A percentile compares a stretch with the other conserved stretches of the same genome.
phyloP scores from a whole-genome alignment of 495 filamentous ascomycete genomes.

The Aspergillus biplanus region DNA sequence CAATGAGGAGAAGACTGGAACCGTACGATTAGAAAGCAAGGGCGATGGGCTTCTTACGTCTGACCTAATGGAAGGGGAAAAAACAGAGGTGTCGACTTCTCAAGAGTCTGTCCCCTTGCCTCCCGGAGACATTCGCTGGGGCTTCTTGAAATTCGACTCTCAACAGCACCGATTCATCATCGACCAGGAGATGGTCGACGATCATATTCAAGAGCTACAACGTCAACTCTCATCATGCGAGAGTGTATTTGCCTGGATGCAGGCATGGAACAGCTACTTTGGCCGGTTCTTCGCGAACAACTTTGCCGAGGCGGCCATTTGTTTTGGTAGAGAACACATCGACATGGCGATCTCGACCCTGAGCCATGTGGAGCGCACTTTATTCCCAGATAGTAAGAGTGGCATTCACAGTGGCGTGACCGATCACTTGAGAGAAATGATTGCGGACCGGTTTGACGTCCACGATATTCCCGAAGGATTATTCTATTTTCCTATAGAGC shows the following conservation, averaged over 20 bases:
- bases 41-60: neutral
- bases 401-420: slow-evolving; percentile 49
- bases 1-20: slow-evolving; percentile 63
- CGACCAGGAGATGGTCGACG: slow-evolving; percentile 63
- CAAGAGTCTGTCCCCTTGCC: slow-evolving; percentile 37
- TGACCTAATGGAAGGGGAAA: neutral
- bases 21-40: slow-evolving; percentile 42
- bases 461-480: slow-evolving; percentile 66
- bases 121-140: slow-evolving; percentile 65
- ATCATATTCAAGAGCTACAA: slow-evolving; percentile 63
- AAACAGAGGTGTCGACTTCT: neutral
- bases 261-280: slow-evolving; percentile 70
- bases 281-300: slow-evolving; percentile 66
- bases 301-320: slow-evolving; percentile 66
- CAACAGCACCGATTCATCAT: slow-evolving; percentile 61
- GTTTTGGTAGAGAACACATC: slow-evolving; percentile 65
- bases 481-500: slow-evolving; percentile 64
- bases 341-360: slow-evolving; percentile 65
- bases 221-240: slow-evolving; percentile 60
- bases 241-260: slow-evolving; percentile 64
- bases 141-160: slow-evolving; percentile 62
- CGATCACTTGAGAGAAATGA: slow-evolving; percentile 57
- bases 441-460: slow-evolving; percentile 58
- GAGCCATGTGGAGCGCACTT: slow-evolving; percentile 58
- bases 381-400: slow-evolving; percentile 44